Conservation (phyloP, 2,329 filamentous ascomycete genomes). For the Colletotrichum destructivum region DNA sequence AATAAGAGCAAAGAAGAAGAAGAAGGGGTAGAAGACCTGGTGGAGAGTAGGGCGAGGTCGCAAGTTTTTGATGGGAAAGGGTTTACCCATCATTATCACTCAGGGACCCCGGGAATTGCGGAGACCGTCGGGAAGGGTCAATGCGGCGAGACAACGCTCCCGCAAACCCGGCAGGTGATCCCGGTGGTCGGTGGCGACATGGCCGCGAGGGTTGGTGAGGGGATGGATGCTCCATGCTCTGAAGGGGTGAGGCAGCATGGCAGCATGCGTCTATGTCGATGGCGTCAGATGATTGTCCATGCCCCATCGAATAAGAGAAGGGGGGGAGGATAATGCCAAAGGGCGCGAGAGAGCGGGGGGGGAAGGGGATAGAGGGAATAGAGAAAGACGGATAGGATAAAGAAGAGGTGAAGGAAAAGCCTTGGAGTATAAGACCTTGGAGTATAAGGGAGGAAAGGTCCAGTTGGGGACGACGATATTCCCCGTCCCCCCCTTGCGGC, state of each 20-base stretch:
- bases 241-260: background rate
- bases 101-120: slow-evolving; percentile 19
- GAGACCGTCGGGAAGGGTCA: slow-evolving; percentile 23
- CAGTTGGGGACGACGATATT: background rate
- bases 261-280: background rate
- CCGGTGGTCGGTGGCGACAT: slow-evolving; percentile 19
- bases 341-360: background rate
- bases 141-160: slow-evolving; percentile 8
- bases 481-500: background rate
- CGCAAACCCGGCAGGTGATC: slow-evolving; percentile 13
- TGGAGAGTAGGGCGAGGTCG: background rate
- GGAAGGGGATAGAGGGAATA: background rate
- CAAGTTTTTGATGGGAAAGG: slow-evolving; percentile 11
- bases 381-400: background rate
- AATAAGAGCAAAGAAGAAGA: background rate
- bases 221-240: slow-evolving; percentile 6
- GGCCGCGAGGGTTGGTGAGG: background rate
- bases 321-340: slow-evolving; percentile 12
- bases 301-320: too few relatives aligned
- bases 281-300: background rate
- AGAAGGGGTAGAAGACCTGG: background rate
- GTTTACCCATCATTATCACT: background rate
- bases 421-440: background rate
- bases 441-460: background rate
- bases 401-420: background rate